Conservation (phyloP, 2,329 filamentous ascomycete genomes). For the Fusarium concolor region DNA sequence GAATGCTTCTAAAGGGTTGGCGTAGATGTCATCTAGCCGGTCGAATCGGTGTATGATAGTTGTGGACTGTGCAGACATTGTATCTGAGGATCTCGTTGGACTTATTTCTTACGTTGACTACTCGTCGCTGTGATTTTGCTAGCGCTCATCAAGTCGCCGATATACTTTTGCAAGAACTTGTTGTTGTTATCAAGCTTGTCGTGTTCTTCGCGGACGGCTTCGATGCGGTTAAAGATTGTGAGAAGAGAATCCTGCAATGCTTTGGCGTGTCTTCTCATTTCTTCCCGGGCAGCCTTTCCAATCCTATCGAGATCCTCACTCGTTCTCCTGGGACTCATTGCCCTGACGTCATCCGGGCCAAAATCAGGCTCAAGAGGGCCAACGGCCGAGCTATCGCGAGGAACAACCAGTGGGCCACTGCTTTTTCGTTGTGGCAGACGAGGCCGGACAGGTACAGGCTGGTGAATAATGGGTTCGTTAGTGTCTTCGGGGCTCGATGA, state of each 20-base stretch:
- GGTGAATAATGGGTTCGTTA: slow-evolving; percentile 58
- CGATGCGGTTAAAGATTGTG: slow-evolving; percentile 91
- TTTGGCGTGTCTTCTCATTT: slow-evolving; percentile 81
- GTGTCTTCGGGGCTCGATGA: slow-evolving; percentile 51
- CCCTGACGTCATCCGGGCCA: slow-evolving; percentile 87
- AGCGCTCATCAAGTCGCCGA: slow-evolving; percentile 93
- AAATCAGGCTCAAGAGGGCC: slow-evolving; percentile 80
- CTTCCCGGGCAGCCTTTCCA: slow-evolving; percentile 81
- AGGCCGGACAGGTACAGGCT: slow-evolving; percentile 69
- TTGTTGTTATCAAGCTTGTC: slow-evolving; percentile 98
- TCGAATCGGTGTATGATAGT: slow-evolving; percentile 12
- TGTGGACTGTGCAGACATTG: not conserved
- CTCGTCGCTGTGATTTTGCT: slow-evolving; percentile 75
- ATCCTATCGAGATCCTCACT: slow-evolving; percentile 91
- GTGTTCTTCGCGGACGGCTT: slow-evolving; percentile 93
- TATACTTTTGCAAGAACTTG: slow-evolving; percentile 97
- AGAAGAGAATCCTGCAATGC: slow-evolving; percentile 88
- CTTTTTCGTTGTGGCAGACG: slow-evolving; percentile 79
- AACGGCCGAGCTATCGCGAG: slow-evolving; percentile 78
- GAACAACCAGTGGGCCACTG: slow-evolving; percentile 85
- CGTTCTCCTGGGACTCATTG: slow-evolving; percentile 93
- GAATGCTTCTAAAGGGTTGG: slow-evolving; percentile 27
- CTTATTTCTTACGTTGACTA: slow-evolving; percentile 65
- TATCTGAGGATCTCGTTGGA: no score
- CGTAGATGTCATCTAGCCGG: slow-evolving; percentile 15